These are phyloP conservation scores for Yarrowia keelungensis DNA, from an alignment of 805 yeast genomes.

Conservation along the genomic window DNA sequence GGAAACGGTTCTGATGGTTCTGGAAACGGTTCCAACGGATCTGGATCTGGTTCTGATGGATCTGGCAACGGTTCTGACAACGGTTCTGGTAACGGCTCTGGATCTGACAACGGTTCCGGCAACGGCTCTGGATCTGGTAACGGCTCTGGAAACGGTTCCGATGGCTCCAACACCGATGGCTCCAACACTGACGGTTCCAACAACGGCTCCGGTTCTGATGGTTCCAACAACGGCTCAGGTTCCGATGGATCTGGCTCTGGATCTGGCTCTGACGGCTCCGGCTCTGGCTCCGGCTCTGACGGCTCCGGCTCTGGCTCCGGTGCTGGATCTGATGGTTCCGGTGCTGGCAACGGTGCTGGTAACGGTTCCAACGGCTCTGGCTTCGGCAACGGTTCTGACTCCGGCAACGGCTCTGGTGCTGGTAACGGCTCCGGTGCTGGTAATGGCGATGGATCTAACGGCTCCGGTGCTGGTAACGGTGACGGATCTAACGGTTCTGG, in stretches of 20 bases:
- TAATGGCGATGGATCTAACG: not conserved
- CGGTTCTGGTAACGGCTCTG: not conserved
- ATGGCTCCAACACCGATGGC: not conserved
- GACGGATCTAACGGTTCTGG: not conserved
- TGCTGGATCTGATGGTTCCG: not conserved
- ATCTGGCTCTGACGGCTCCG: not conserved
- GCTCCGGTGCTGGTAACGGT: not conserved
- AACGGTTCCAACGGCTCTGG: not conserved
- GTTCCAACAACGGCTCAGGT: not conserved
- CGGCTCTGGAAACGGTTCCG: conserved; percentile 3
- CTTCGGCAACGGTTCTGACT: not conserved
- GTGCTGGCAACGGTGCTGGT: not conserved
- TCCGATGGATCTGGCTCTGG: not conserved
- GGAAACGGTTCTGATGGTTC: no score
- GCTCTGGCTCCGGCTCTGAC: not conserved
- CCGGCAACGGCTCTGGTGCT: not conserved
- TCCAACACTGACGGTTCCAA: not conserved
- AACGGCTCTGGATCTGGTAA: not conserved
- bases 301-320: not conserved
- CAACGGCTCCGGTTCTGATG: not conserved
- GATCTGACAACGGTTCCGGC: not conserved
- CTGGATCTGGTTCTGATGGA: no score
- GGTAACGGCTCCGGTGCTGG: not conserved
- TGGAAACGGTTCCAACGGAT: no score
- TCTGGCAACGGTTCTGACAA: no score